phyloP scores from a whole-genome alignment of 2,329 filamentous ascomycete species.

The Zalaria sp. region DNA sequence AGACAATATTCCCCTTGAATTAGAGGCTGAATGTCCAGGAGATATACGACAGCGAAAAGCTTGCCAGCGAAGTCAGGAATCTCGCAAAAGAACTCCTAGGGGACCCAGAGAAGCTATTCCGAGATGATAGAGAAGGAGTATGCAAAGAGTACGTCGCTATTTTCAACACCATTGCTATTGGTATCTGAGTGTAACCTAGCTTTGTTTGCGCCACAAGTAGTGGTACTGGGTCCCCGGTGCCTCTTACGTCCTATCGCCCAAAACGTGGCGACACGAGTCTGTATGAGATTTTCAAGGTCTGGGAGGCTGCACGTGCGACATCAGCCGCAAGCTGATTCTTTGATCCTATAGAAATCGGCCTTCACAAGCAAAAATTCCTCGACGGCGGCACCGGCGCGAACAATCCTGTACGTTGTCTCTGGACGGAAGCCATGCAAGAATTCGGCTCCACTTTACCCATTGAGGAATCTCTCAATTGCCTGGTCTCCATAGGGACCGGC shows the following conservation, averaged over 20 bases:
- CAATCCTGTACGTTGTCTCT: conserved; percentile 31
- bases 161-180: no score
- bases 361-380: conserved; percentile 19
- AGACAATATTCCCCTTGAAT: neutral
- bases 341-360: conserved; percentile 22
- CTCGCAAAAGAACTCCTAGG: no score
- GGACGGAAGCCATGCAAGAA: conserved; percentile 20
- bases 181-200: no score
- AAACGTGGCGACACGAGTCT: conserved; percentile 15
- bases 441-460: neutral
- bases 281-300: conserved; percentile 11
- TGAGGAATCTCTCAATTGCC: neutral
- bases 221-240: conserved; percentile 12
- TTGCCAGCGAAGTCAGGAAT: no score
- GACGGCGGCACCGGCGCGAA: conserved; percentile 31
- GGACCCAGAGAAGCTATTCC: no score
- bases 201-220: conserved; percentile 20
- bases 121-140: no score
- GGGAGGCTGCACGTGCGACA: conserved; percentile 15
- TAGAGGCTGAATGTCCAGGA: conserved; percentile 3
- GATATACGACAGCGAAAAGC: conserved; percentile 3
- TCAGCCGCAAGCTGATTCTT: conserved; percentile 18
- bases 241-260: conserved; percentile 11
- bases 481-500: conserved; percentile 4
- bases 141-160: no score